phyloP scores from a whole-genome alignment of 306 rosid genomes.

The peach (Prunus persica) region DNA sequence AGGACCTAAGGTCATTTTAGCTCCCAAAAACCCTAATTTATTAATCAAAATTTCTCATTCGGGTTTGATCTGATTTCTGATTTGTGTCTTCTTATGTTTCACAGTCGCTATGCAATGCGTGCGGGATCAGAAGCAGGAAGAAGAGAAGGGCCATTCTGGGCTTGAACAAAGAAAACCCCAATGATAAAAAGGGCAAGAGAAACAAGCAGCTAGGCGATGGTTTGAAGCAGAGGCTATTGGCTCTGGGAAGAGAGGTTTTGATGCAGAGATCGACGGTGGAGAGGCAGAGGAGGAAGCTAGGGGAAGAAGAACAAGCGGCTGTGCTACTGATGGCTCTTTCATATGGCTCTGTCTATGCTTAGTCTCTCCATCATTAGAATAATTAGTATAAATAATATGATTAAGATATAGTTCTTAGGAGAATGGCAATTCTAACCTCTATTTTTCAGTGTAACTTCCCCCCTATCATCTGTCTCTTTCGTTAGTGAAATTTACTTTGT shows the following conservation, averaged over 20 bases:
- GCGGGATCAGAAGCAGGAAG: slow-evolving; percentile 98
- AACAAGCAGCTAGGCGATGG: slow-evolving; percentile 46
- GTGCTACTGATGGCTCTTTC: slow-evolving; percentile 88
- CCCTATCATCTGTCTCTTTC: slow-evolving; percentile 8
- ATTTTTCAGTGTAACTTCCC: slow-evolving; percentile 36
- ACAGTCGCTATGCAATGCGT: slow-evolving; percentile 91
- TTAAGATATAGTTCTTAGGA: slow-evolving; percentile 1
- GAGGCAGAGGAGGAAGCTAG: slow-evolving; percentile 65
- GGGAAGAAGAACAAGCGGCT: slow-evolving; percentile 94
- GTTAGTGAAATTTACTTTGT: slow-evolving; percentile 23
- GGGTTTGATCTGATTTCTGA: slow-evolving; percentile 3
- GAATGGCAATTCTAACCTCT: slow-evolving; percentile 29
- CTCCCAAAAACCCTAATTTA: neutral
- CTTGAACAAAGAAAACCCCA: slow-evolving; percentile 49
- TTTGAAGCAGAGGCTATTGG: slow-evolving; percentile 56
- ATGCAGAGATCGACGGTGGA: slow-evolving; percentile 75
- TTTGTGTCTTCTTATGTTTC: neutral
- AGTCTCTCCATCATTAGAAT: neutral
- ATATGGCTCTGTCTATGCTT: slow-evolving; percentile 85
- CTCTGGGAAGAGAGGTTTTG: slow-evolving; percentile 71
- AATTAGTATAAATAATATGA: slow-evolving; percentile 11
- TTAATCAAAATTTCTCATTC: too few species aligned
- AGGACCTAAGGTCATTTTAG: slow-evolving; percentile 69
- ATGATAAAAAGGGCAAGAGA: slow-evolving; percentile 46
- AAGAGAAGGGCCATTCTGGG: slow-evolving; percentile 85